Base-by-base conservation (phyloP, 2,329 filamentous ascomycete species). In the Lachnum nothofagi region DNA sequence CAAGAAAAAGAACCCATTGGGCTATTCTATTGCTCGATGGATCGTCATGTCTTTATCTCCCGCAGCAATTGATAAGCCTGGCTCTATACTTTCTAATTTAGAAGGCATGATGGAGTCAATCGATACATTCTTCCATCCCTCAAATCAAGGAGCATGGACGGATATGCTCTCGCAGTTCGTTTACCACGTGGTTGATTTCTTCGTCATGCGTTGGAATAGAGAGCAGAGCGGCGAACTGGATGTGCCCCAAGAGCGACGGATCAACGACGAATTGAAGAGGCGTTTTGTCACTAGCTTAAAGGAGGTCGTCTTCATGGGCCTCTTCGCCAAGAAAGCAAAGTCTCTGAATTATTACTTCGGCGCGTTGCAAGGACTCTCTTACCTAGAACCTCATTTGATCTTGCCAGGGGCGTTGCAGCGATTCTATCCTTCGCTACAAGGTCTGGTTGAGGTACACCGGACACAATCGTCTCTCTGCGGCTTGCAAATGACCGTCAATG, bases 81-180 rank as follows among this genome's bases (percentile, higher is more conserved):
- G 85, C 47, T 97, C 91, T 1, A 81, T 95, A 37, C 70, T 98
- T 60, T 81, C 85, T 27, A 88, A 87, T 56, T 77, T 98, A 4
- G 91, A 98, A 67, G 91, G 88, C 0, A 75, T 98, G 44, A 86
- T 98, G 58, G 87, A 97, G 67, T 93, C 91, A 2, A 86, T 97
- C 40, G 93, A 98, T 67, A 98, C 93, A 0, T 98, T 98, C 68
- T 98, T 96, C 74, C 93, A 98, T 62, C 93, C 93, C 2, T 98
- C 93, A 2, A 98, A 98, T 67, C 88, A 91, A 44, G 93, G 93
- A 12, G 74, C 74, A 12, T 98, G 93, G 93, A 95, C 91, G 1
- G 89, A 83, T 61, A 86, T 91, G 56, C 73, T 98, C 37, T 86
- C 90, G 3, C 91, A 97, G 67, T 76, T 98, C 46, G 88, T 93